phyloP scores from a whole-genome alignment of 1,139 yeast genomes.

The Scheffersomyces insectosa region DNA sequence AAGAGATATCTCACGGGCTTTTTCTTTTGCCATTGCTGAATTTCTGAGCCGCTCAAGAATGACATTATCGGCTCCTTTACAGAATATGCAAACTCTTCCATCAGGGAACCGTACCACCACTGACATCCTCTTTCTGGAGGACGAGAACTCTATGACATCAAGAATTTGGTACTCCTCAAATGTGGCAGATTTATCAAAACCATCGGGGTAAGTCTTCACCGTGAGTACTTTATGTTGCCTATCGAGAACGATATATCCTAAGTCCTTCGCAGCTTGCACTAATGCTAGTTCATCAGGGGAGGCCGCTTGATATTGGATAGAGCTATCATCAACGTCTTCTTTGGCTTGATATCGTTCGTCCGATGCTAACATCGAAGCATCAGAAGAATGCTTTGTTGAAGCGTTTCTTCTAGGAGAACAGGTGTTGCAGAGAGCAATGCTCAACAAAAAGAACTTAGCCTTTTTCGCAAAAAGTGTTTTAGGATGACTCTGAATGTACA shows the following conservation, averaged over 20 bases:
- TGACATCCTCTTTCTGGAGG: constrained; percentile 92
- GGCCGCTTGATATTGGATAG: constrained; percentile 81
- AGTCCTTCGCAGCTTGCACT: constrained; percentile 90
- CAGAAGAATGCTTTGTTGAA: not conserved
- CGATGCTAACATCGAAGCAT: constrained; percentile 6
- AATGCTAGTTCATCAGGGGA: constrained; percentile 96
- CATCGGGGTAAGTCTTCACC: constrained; percentile 79
- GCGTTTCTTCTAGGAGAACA: constrained; percentile 64
- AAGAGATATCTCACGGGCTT: constrained; percentile 62
- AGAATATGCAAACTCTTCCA: constrained; percentile 71
- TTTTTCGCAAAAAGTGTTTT: constrained; percentile 66
- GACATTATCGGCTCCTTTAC: constrained; percentile 97
- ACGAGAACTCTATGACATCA: constrained; percentile 82
- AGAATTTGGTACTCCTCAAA: constrained; percentile 71
- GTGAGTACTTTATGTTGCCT: constrained; percentile 60
- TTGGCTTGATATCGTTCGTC: constrained; percentile 10
- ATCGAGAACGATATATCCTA: constrained; percentile 81
- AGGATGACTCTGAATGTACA: constrained; percentile 72
- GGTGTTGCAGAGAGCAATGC: constrained; percentile 85
- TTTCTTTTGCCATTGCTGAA: constrained; percentile 56
- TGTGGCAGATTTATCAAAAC: constrained; percentile 64
- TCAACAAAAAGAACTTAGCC: constrained; percentile 75
- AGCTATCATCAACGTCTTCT: constrained; percentile 37
- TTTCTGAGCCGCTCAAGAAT: constrained; percentile 73
- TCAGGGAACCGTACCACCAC: constrained; percentile 80